Evolutionary conservation across 768 basidiomycete species (phyloP).

Genomic region (Favolaschia claudopus): DNA sequence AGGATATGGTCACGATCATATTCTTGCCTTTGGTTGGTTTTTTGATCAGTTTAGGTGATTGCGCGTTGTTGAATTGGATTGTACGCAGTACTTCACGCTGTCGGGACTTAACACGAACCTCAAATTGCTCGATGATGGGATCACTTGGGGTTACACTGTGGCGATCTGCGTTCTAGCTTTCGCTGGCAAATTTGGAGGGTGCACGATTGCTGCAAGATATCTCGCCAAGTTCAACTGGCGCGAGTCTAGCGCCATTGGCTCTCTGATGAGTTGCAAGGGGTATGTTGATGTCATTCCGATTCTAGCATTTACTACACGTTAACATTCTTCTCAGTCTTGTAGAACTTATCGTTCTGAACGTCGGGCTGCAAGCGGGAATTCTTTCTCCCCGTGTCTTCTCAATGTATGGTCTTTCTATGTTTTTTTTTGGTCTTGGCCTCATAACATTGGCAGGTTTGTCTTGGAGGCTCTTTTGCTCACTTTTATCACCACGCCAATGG

Average conservation of each 20-base stretch:
- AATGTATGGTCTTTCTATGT: constrained; percentile 80
- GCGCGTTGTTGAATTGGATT: neutral
- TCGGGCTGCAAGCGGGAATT: constrained; percentile 85
- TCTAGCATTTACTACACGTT: neutral
- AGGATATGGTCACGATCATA: constrained; percentile 91
- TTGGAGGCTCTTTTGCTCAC: constrained; percentile 83
- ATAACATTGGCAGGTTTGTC: too few relatives aligned
- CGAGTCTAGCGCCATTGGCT: constrained; percentile 85
- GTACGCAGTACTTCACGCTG: constrained; percentile 83
- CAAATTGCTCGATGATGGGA: constrained; percentile 79
- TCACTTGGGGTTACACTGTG: constrained; percentile 89
- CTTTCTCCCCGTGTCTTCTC: constrained; percentile 80
- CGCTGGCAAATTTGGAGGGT: constrained; percentile 88
- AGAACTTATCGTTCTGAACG: constrained; percentile 95
- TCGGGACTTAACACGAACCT: constrained; percentile 92
- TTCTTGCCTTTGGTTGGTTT: constrained; percentile 81
- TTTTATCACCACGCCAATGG: constrained; percentile 85
- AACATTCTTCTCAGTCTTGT: constrained; percentile 62
- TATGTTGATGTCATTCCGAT: constrained; percentile 43
- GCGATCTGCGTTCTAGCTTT: constrained; percentile 84
- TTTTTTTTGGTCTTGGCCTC: too few relatives aligned
- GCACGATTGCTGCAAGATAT: constrained; percentile 70
- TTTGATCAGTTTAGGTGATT: too few relatives aligned
- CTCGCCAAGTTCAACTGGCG: constrained; percentile 80
- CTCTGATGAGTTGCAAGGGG: constrained; percentile 97